Base-by-base conservation (phyloP, 371 early-diverging fungal species). In the Coemansia sp. region DNA sequence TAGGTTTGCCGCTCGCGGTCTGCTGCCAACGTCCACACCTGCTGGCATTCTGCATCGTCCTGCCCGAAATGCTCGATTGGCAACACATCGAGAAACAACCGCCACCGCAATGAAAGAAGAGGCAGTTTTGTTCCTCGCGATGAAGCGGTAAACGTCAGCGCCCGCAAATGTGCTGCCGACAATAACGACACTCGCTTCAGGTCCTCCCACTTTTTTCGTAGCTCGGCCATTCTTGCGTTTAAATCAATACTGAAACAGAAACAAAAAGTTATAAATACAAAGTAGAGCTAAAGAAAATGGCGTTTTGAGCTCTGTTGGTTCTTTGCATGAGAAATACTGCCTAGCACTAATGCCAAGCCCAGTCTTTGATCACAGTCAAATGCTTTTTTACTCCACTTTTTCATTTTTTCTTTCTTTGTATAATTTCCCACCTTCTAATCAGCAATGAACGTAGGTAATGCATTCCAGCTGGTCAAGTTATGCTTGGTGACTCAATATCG, bases 21-120 rank as follows among this genome's bases (percentile, higher is more conserved):
- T 3, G 55, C 56, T 3, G 58, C 61, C 18, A 34, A 42, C 3
- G 14, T 21, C 76, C 76, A 75, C 5, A 61, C 55, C 0, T 61
- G 52, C 29, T 21, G 26, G 39, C 71, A 71, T n/a, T 65, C 74
- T 18, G 34, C 48, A 51, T 71, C 76, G 10, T 67, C 71, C 4
- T 67, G 52, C 16, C 68, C 71, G 52, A 75, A 71, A 18, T 27
- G 37, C 64, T 75, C 71, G n/a, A 61, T 54, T 5, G 71, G 71
- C 18, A 75, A 54, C 4, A 67, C 21, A 54, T 62, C 76, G 31
- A 75, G 57, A n/a, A 64, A 67, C 5, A 71, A n/a, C 11, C 76
- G 71, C 76, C 76, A 75, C 31, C 68, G 65, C 50, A 75, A 24
- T n/a, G 76, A 75, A 34, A 40, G 61, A 27, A 75, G 45, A 5